Base-by-base conservation (phyloP, 768 basidiomycete species). In the Boletus sensibilis region DNA sequence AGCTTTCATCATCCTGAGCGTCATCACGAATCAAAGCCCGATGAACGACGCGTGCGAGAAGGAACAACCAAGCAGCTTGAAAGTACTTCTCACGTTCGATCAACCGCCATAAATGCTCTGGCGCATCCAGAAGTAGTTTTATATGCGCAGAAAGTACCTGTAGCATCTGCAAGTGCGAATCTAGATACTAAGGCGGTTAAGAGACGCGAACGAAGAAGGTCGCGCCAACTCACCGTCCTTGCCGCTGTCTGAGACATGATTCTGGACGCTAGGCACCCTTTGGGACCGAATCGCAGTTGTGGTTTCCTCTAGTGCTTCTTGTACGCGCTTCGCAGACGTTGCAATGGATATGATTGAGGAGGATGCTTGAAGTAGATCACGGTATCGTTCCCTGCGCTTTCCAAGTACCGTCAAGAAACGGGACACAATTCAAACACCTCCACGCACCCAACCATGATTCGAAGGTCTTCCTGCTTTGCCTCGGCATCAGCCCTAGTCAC, bases 391-490 rank as follows among this genome's bases (percentile, higher is more conserved):
- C 74, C 92, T 94, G 72, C 70, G 66, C 82, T 84, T 85, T 82
- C 82, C 75, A 68, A 68, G 64, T 74, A 74, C 66, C 69, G 64
- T 76, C 73, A 72, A 59, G 73, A 53, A 47, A 50, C 12, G 34
- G 44, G 42, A 37, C 46, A 13, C 12, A 10, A 27, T 34, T 27
- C 37, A 27, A 18, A 55, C 18, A 54, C 46, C 34, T 56, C 42
- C 60, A 86, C 92, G 82, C 76, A 94, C 92, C 92, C 92, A 74
- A 94, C 92, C 92, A 93, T 94, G 43, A 90, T 77, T 64, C 92
- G 81, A 42, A 94, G 79, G 66, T 94, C 92, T 68, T 93, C 89
- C 64, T 92, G 88, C 71, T 94, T 93, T 42, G 84, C 86, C 67
- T 92, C 89, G 0, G 91, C 92, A 74, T 93, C 92, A 16, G 80